Percentiles rank a stretch among this genome's conserved stretches.
phyloP scores from a whole-genome alignment of 768 basidiomycete species.

The Tylopilus intermedius region DNA sequence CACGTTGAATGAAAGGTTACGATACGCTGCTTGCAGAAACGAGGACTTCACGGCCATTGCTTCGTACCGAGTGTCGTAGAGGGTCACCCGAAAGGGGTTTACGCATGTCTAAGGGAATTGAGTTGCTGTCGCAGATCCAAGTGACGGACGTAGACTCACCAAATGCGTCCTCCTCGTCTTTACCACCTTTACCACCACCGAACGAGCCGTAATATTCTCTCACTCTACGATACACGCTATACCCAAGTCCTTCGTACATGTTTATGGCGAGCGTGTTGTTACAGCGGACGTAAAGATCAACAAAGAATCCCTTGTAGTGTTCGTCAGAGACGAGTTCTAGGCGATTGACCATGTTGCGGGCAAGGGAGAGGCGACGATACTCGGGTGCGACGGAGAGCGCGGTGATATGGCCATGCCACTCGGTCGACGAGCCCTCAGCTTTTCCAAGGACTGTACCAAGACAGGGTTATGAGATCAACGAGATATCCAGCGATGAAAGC shows the following conservation, averaged over 20 bases:
- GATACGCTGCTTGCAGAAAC: constrained; percentile 42
- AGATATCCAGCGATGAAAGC: constrained; percentile 1
- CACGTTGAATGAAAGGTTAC: constrained; percentile 20
- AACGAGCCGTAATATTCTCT: constrained; percentile 82
- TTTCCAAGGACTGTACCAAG: constrained; percentile 77
- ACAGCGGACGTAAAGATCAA: constrained; percentile 93
- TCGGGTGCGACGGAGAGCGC: constrained; percentile 92
- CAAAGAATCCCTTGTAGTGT: constrained; percentile 80
- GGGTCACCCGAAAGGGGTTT: constrained; percentile 66
- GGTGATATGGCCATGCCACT: constrained; percentile 95
- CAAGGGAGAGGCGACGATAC: constrained; percentile 84
- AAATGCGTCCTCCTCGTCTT: constrained; percentile 87
- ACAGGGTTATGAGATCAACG: constrained; percentile 4
- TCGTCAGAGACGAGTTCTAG: constrained; percentile 84
- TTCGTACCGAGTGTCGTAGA: constrained; percentile 57
- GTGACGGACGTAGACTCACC: constrained; percentile 48
- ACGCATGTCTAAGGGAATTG: constrained; percentile 50
- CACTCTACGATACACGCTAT: constrained; percentile 88
- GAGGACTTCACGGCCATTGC: constrained; percentile 70
- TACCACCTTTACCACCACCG: constrained; percentile 69
- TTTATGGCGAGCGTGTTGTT: constrained; percentile 77
- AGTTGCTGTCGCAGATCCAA: neutral
- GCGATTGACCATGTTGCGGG: constrained; percentile 77
- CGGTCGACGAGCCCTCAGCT: constrained; percentile 68
- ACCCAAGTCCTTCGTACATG: constrained; percentile 92